Evolutionary conservation across 129 eudicot genomes (phyloP).

Genomic region (Artemisia argyi): DNA sequence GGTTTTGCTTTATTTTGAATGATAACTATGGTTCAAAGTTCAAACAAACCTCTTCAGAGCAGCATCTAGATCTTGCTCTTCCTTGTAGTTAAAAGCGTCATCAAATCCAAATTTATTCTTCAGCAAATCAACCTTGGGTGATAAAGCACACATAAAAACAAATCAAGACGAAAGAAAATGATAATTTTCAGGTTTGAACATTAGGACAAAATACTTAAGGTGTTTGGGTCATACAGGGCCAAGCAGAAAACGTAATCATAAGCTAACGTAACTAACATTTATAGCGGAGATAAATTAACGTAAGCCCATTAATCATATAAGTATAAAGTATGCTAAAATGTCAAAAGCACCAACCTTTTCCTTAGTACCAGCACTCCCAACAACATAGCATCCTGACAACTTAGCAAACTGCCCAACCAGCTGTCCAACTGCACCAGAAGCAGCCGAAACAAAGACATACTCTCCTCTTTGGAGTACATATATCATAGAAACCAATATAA

Average conservation of each 20-base stretch:
- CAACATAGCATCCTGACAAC: constrained; percentile 63
- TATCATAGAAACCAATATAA: constrained; percentile 53
- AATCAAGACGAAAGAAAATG: no score
- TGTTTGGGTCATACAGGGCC: no score
- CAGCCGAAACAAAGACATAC: constrained; percentile 56
- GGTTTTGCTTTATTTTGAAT: no score
- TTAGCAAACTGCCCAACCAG: constrained; percentile 71
- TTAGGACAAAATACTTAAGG: no score
- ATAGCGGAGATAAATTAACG: background rate
- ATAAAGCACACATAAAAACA: no score
- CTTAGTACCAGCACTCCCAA: constrained; percentile 68
- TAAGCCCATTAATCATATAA: background rate
- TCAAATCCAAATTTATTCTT: background rate
- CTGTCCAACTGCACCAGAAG: constrained; percentile 80
- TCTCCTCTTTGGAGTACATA: constrained; percentile 57
- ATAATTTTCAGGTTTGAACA: no score
- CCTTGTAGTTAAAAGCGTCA: background rate
- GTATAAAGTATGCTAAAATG: background rate
- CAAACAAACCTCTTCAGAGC: background rate
- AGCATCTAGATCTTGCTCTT: background rate
- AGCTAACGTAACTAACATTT: no score
- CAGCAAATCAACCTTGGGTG: background rate
- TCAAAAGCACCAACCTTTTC: constrained; percentile 42
- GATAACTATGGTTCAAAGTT: background rate
- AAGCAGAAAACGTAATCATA: no score